Base-by-base conservation (phyloP, 345 rosid species). In the Bruguiera gymnorhiza region DNA sequence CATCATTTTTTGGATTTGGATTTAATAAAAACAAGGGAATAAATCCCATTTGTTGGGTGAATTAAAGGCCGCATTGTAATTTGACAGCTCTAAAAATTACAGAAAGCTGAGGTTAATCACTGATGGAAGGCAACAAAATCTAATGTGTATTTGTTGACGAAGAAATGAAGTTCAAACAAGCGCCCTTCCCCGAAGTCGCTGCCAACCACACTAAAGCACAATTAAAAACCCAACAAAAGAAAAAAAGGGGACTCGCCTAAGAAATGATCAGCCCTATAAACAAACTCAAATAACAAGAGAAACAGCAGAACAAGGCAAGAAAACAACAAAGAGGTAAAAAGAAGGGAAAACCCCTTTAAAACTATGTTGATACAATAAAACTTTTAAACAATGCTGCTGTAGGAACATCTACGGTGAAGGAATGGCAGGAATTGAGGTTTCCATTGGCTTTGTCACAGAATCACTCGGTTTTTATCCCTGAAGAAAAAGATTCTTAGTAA, bases 401-500 rank as follows among this genome's bases (percentile, higher is more conserved):
- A 26, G 52, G 37, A 60, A 20, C 62, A 36, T 36, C 66, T 75
- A 76, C 9, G 83, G 78, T 26, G 83, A 65, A 8, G 71, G 51
- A 63, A 67, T 71, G 0, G 77, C 29, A 60, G 80, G 65, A 31
- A 65, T 29, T 10, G 68, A 27, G 26, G 43, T 74, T 32, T 70
- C 71, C 7, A 67, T 57, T 3, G 69, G 39, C 51, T 76, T 79
- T 76, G 85, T 61, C 75, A 27, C 32, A 43, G 65, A 21, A 53
- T 51, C 61, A 9, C 72, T 82, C 43, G 43, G 60, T 13, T 56
- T 62, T 83, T 61, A 69, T 69, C 76, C 67, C 56, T 70, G 77
- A 39, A 90, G 81, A 52, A 85, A 80, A 69, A 90, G 91, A 64
- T 86, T 86, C 75, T 79, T 83, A 3, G 93, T 83, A 31, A 70